Evolutionary conservation across 805 yeast species (phyloP), one percentile per base, ranked within the genome.

Genomic region (Metschnikowia orientalis): DNA sequence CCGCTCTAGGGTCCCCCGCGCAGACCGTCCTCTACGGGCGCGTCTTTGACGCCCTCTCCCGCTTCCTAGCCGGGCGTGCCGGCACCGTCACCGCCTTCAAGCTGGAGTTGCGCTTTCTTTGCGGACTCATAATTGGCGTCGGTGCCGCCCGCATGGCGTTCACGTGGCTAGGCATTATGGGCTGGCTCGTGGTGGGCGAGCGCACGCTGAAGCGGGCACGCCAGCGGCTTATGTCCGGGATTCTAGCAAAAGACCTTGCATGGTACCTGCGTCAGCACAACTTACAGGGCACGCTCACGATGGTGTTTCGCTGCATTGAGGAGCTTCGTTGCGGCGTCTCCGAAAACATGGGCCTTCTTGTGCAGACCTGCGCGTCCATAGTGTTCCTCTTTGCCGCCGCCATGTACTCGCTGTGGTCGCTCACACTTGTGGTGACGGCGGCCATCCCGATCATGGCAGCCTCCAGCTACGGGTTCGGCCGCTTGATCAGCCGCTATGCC

Each of bases 351-450:
- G 87, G 83, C 0, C 45, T 79, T 13, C 48, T 79, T 1, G 50
- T 75, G 8, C 79, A 79, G 42, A 69, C 77, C 6, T 24, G 67
- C 1, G 72, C 77, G 0, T 69, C 87, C 0, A 59, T 77, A 0
- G 33, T 74, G 4, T 75, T 81, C 0, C 57, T 81, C 8, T 51
- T 81, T 2, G 68, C 75, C 1, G 75, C 83, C 0, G 78, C 95
- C 1, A 72, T 92, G 52, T 71, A 72, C 40, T 79, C 77, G 40
- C 84, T 95, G 3, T 90, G 97, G 97, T 70, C 84, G 3, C 66
- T 92, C 8, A 84, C 97, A 0, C 57, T 92, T 16, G 73, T 92
- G 2, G 75, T 82, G n/a, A 49, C 90, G 38, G 79, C 86, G 1
- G 69, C 82, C 3, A 45, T 86, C 4, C 98, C 98, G 0, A 20